Percentiles rank a stretch among this genome's conserved stretches.
These are phyloP conservation scores for Metschnikowia sp. DNA, from an alignment of 805 yeast genomes.

Conservation along the genomic window DNA sequence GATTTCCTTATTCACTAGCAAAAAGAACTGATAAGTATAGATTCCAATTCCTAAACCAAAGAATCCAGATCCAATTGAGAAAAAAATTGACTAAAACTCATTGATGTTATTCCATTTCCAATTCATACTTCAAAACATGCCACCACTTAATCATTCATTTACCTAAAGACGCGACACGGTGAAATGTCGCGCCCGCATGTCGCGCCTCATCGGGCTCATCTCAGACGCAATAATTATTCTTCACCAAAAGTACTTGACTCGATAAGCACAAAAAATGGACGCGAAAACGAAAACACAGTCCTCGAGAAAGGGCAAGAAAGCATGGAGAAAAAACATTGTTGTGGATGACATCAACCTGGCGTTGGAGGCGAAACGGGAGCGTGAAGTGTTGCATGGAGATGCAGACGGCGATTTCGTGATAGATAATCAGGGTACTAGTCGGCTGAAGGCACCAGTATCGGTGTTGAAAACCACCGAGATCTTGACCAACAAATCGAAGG, in stretches of 20 bases:
- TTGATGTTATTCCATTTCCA: no score
- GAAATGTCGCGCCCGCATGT: not conserved
- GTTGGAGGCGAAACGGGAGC: constrained; percentile 66
- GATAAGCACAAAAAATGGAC: constrained; percentile 9
- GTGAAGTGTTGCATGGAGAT: constrained; percentile 50
- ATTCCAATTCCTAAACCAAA: no score
- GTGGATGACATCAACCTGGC: constrained; percentile 72
- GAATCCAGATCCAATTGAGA: no score
- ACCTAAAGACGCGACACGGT: not conserved
- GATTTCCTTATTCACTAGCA: no score
- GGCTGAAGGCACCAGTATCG: constrained; percentile 34
- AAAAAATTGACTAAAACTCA: no score
- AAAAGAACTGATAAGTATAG: no score
- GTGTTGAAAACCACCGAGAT: constrained; percentile 65
- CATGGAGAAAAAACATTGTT: constrained; percentile 93
- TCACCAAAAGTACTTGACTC: not conserved
- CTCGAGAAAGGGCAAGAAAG: constrained; percentile 87
- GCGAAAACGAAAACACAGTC: constrained; percentile 52
- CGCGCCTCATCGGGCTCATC: constrained; percentile 6
- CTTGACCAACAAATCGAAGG: constrained; percentile 67
- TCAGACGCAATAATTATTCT: constrained; percentile 4
- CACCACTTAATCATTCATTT: not conserved
- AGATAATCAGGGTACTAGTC: constrained; percentile 37
- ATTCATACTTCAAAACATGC: no score
- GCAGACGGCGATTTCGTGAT: constrained; percentile 55